phyloP scores from a whole-genome alignment of 2,329 filamentous ascomycete genomes.

The Magnaporthales sp. region DNA sequence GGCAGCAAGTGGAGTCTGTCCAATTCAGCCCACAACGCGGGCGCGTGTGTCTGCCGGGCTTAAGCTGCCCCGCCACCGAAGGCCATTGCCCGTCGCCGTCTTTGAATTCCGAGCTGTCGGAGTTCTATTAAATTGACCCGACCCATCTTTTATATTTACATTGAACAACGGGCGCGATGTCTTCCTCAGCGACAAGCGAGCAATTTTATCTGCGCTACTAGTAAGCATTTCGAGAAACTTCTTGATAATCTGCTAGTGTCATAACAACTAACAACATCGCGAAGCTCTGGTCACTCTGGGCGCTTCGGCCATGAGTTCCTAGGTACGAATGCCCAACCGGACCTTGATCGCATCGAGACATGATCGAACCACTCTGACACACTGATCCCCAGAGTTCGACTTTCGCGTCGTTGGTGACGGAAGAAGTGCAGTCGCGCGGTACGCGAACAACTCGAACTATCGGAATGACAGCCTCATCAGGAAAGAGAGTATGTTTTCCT shows the following conservation, averaged over 20 bases:
- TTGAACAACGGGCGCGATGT: conserved; percentile 36
- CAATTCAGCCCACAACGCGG: conserved; percentile 1
- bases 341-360: background rate
- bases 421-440: conserved; percentile 84
- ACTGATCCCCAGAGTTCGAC: conserved; percentile 68
- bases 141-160: background rate
- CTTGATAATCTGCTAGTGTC: background rate
- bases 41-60: conserved; percentile 8
- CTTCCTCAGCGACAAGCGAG: conserved; percentile 52
- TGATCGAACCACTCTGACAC: background rate
- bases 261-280: conserved; percentile 8
- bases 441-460: conserved; percentile 99
- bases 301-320: conserved; percentile 97
- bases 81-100: background rate
- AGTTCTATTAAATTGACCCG: background rate
- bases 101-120: background rate
- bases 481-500: conserved; percentile 78
- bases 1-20: background rate
- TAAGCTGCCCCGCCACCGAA: conserved; percentile 1
- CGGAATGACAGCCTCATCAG: conserved; percentile 96
- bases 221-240: conserved; percentile 44
- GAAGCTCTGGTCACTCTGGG: conserved; percentile 91
- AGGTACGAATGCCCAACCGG: conserved; percentile 48
- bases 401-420: conserved; percentile 89
- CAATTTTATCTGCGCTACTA: conserved; percentile 97